These are phyloP conservation scores for Luffa acutangula DNA, from an alignment of 306 rosid species.

Conservation along the genomic window DNA sequence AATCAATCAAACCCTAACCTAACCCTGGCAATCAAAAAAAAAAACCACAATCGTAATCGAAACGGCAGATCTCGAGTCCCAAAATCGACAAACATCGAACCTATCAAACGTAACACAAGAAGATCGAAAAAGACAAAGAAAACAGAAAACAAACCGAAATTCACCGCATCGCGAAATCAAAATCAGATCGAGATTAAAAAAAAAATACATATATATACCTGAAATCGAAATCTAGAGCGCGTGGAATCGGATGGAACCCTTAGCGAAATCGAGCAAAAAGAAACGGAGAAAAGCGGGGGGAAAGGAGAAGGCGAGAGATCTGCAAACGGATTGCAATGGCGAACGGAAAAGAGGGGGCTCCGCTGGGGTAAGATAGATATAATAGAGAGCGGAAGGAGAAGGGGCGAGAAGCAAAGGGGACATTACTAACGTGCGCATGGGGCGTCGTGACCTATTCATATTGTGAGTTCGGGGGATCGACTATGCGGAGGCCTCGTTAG, in stretches of 20 bases:
- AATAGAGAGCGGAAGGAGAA: background rate
- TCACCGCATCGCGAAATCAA: background rate
- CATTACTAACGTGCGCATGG: conserved; percentile 5
- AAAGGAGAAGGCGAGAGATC: background rate
- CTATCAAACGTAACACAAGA: background rate
- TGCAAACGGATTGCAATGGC: background rate
- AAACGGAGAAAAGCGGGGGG: background rate
- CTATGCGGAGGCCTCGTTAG: conserved; percentile 10
- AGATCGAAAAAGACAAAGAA: background rate
- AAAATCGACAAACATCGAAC: background rate
- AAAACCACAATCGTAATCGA: background rate
- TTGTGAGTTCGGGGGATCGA: conserved; percentile 2
- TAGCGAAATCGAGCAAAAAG: background rate
- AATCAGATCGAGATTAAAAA: background rate
- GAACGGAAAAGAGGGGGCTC: background rate
- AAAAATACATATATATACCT: background rate
- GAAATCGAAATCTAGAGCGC: background rate
- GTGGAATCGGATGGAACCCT: background rate
- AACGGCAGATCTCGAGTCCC: background rate
- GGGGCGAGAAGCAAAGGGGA: conserved; percentile 6
- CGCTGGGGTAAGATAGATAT: background rate
- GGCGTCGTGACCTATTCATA: conserved; percentile 6
- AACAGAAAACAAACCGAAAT: background rate
- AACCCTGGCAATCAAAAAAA: background rate
- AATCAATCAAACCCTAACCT: background rate